Evolutionary conservation across 2,329 filamentous ascomycete species (phyloP).

Genomic region (Stagonosporopsis vannaccii): DNA sequence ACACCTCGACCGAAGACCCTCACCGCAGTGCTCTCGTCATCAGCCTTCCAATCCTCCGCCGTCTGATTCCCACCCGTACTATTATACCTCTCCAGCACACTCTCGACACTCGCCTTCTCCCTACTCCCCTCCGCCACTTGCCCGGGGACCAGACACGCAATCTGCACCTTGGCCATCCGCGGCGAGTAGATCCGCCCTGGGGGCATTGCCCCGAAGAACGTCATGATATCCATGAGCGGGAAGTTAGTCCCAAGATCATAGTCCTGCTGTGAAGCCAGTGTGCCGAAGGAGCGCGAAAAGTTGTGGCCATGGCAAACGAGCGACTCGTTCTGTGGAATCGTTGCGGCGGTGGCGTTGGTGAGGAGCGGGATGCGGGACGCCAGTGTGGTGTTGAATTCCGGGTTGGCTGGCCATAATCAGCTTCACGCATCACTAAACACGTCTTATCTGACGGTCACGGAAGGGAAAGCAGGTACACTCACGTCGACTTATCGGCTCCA

Average conservation of each 20-base stretch:
- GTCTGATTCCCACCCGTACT: neutral
- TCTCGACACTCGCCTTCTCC: slow-evolving; percentile 1
- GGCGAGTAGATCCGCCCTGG: neutral
- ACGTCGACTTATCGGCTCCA: neutral
- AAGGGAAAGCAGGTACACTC: neutral
- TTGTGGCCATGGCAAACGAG: slow-evolving; percentile 2
- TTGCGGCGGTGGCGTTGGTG: neutral
- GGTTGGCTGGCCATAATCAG: neutral
- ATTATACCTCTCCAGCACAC: neutral
- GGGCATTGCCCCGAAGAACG: neutral
- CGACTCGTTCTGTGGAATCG: neutral
- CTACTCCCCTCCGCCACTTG: neutral
- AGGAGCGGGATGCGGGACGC: neutral
- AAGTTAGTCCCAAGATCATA: slow-evolving; percentile 7
- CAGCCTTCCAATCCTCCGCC: neutral
- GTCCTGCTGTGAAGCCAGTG: neutral
- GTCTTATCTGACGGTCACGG: too few species aligned
- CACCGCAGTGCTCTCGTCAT: neutral
- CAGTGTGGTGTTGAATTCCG: slow-evolving; percentile 3
- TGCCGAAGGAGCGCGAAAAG: neutral
- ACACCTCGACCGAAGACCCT: neutral
- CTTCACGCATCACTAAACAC: too few species aligned
- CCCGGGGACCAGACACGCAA: slow-evolving; percentile 5
- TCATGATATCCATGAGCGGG: slow-evolving; percentile 12
- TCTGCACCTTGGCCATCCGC: neutral